These are phyloP conservation scores for Coniella lustricola DNA, from an alignment of 2,329 filamentous ascomycete genomes.

Conservation along the genomic window DNA sequence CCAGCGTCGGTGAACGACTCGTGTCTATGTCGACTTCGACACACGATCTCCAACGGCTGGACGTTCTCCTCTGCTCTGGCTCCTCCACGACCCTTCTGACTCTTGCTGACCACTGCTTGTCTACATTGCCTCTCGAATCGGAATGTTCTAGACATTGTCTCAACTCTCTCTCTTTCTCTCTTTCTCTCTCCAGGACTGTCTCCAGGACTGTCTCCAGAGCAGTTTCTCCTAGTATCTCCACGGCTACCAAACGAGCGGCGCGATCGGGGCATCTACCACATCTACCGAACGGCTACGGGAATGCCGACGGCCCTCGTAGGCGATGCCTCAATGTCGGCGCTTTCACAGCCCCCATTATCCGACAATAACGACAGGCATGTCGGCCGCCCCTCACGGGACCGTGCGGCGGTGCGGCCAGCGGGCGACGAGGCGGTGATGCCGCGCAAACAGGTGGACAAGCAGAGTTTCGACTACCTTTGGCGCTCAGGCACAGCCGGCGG, in stretches of 20 bases:
- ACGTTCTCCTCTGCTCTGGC: no score
- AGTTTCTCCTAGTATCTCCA: neutral
- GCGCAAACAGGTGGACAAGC: constrained; percentile 52
- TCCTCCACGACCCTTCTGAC: neutral
- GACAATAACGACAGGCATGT: constrained; percentile 26
- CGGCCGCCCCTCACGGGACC: constrained; percentile 20
- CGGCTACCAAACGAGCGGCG: constrained; percentile 9
- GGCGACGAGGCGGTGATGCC: constrained; percentile 45
- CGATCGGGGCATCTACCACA: neutral
- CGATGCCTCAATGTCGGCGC: constrained; percentile 53
- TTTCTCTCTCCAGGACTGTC: neutral
- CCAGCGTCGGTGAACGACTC: neutral
- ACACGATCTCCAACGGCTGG: no score
- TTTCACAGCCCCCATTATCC: constrained; percentile 33
- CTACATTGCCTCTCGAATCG: no score
- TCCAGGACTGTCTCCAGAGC: neutral
- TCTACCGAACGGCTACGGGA: constrained; percentile 26
- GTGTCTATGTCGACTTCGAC: neutral
- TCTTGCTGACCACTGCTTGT: neutral
- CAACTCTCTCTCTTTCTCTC: neutral
- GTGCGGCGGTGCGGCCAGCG: constrained; percentile 40
- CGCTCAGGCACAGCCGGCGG: constrained; percentile 83
- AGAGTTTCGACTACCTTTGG: constrained; percentile 76
- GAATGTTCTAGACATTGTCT: no score
- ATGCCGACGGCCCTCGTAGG: constrained; percentile 50